phyloP scores from a whole-genome alignment of 1,284 basidiomycete species.

The Cryptococcus amylolentus region DNA sequence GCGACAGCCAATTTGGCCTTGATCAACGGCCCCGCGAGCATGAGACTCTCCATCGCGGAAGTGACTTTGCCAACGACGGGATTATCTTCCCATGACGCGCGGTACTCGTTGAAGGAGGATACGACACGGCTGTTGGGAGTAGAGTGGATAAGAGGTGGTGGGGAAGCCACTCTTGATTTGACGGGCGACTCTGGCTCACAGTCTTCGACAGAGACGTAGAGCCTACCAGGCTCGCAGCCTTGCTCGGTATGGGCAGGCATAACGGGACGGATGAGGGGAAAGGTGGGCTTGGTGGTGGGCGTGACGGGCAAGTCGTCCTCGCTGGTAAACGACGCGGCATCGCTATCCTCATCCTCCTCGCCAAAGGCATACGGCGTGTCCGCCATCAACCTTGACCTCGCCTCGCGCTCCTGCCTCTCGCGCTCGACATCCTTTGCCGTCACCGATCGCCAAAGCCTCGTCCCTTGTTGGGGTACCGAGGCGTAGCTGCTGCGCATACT shows the following conservation, averaged over 20 bases:
- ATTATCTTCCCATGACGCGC: not conserved
- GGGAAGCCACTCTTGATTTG: too few relatives aligned
- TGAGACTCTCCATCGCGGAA: conserved; percentile 1
- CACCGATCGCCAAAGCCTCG: conserved; percentile 26
- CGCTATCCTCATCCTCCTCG: conserved; percentile 7
- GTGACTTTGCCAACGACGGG: not conserved
- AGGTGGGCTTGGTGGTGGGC: not conserved
- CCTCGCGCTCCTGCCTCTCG: not conserved
- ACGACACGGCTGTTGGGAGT: too few relatives aligned
- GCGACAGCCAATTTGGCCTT: conserved; percentile 1
- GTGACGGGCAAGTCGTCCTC: not conserved
- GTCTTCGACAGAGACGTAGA: too few relatives aligned
- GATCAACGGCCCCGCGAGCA: conserved; percentile 9
- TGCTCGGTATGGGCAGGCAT: not conserved
- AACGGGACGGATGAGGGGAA: not conserved
- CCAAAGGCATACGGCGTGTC: not conserved
- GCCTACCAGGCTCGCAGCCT: not conserved
- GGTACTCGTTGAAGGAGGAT: too few relatives aligned
- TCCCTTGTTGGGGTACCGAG: conserved; percentile 21
- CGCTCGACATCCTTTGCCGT: conserved; percentile 27
- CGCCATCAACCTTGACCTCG: conserved; percentile 21
- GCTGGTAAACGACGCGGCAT: not conserved
- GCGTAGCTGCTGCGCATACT: conserved; percentile 1
- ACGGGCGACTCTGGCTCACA: too few relatives aligned
- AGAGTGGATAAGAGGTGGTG: too few relatives aligned